These are phyloP conservation scores for Mariannaea elegans DNA, from an alignment of 2,329 filamentous ascomycete genomes.

Conservation along the genomic window DNA sequence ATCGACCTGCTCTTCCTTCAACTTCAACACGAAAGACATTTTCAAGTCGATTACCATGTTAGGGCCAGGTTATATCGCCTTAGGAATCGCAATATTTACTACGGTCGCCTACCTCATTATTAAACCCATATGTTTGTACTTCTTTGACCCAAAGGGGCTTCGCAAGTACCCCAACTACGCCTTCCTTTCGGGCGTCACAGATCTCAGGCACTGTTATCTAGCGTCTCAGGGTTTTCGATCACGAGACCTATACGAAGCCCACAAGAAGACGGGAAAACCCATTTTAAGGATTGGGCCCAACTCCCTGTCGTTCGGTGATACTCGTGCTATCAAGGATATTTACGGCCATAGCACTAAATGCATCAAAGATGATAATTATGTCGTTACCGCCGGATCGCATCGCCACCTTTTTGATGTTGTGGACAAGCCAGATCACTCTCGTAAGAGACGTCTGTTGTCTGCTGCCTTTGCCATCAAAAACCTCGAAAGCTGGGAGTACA, in stretches of 20 bases:
- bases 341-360: conserved; percentile 56
- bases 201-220: conserved; percentile 22
- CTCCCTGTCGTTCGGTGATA: conserved; percentile 30
- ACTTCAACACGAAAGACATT: no score
- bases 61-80: not conserved
- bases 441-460: conserved; percentile 59
- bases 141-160: conserved; percentile 46
- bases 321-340: conserved; percentile 43
- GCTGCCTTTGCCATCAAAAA: conserved; percentile 62
- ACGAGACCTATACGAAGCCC: conserved; percentile 55
- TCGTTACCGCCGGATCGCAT: conserved; percentile 54
- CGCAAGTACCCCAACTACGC: conserved; percentile 29
- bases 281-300: conserved; percentile 36
- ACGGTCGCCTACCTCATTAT: conserved; percentile 11
- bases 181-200: conserved; percentile 24
- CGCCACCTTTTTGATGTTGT: conserved; percentile 60
- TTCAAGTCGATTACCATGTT: no score
- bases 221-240: conserved; percentile 49
- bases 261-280: conserved; percentile 48
- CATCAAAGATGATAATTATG: conserved; percentile 58
- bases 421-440: conserved; percentile 58
- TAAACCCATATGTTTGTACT: conserved; percentile 14
- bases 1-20: not conserved
- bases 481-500: conserved; percentile 62
- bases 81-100: not conserved